Conservation (phyloP, 2,329 filamentous ascomycete genomes). For the Xylaria arbuscula region DNA sequence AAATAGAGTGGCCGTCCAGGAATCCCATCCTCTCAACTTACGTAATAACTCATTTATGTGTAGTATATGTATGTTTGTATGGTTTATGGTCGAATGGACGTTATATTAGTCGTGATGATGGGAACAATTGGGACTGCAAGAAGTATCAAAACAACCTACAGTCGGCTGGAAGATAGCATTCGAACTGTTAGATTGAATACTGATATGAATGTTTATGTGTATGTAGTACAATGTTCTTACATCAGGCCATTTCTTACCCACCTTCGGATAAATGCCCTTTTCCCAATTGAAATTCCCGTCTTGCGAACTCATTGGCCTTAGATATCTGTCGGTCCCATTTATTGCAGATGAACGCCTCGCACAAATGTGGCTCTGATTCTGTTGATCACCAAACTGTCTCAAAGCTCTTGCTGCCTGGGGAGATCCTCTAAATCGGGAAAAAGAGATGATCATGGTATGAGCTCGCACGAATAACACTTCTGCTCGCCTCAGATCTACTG, state of each 20-base stretch:
- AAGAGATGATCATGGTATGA: background rate
- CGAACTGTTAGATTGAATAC: background rate
- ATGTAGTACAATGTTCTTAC: conserved; percentile 3
- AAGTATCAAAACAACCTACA: background rate
- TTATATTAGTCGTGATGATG: background rate
- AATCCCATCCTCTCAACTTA: background rate
- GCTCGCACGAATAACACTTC: no score
- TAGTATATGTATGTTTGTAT: background rate
- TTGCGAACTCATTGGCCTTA: background rate
- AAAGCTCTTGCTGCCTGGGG: background rate
- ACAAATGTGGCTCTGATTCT: background rate
- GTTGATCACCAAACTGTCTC: background rate
- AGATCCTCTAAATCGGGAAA: background rate
- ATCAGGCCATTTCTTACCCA: background rate
- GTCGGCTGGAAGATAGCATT: background rate
- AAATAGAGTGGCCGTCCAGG: background rate
- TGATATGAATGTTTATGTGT: background rate
- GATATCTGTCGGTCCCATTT: background rate
- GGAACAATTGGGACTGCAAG: background rate
- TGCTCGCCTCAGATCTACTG: background rate
- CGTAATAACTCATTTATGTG: background rate
- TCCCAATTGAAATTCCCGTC: background rate
- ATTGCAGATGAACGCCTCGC: background rate
- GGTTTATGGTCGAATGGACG: no score
- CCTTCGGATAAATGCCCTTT: background rate